Evolutionary conservation across 164 flowering plant species (phyloP), one percentile per base, ranked within the genome.

Genomic region (Annona squamosa): DNA sequence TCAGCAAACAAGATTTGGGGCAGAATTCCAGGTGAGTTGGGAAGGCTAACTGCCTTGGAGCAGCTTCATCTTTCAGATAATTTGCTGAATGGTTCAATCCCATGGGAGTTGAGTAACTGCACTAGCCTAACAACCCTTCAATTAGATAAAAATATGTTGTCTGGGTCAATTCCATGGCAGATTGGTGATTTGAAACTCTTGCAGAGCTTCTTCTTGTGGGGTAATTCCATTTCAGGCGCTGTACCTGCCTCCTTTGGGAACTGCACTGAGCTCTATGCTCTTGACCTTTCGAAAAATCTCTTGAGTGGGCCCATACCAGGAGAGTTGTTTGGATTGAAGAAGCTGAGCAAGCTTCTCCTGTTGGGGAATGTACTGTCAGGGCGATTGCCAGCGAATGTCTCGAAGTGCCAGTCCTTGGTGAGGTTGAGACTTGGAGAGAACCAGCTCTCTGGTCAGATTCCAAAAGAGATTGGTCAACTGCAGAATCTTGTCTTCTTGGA

Each of bases 131-230:
- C 87, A 19, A 83, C 90, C 7, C 86, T 95, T 72, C 97, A 93
- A 87, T 88, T 93, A 41, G 97, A 95, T 73, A 93, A 90, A 81
- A 95, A 95, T 72, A 86, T 83, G 74, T 66, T 95, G 17, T 82
- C 93, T 10, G 97, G 98, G 64, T 19, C 83, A 0, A 93, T 95
- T 76, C 99, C 99, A 19, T 82, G 81, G 86, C 86, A 93, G 79
- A 71, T 91, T 65, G 97, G 98, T 4, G 77, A 86, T 12, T 76
- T 95, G 87, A 91, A 88, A 68, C 70, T 72, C 57, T 76, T 95
- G 85, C 97, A 90, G 82, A 88, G 86, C 71, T 90, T 93, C 74
- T 91, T 90, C 83, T 77, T 92, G 80, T 95, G 99, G 99, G 97
- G 92, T 4, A 94, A 94, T 77, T 86, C 75, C 13, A 88, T 94